These are phyloP conservation scores for Barnettozyma sp. DNA, from an alignment of 805 yeast genomes.

Conservation along the genomic window DNA sequence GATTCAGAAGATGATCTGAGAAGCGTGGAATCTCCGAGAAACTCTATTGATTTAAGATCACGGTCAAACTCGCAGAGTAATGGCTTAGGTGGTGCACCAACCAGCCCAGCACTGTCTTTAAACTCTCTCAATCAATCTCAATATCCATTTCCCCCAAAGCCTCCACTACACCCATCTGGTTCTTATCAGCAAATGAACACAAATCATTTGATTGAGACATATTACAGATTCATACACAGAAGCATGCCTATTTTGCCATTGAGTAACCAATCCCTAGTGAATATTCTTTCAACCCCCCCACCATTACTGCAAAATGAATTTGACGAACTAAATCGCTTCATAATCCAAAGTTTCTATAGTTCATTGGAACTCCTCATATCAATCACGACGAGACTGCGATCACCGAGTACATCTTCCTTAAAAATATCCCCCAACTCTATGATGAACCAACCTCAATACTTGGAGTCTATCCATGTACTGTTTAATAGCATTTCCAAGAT, in stretches of 20 bases:
- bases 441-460: constrained; percentile 3
- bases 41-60: constrained; percentile 18
- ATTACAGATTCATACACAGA: constrained; percentile 39
- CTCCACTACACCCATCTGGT: neutral
- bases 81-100: constrained; percentile 12
- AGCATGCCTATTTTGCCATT: constrained; percentile 33
- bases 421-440: neutral
- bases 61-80: constrained; percentile 16
- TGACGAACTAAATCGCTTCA: constrained; percentile 15
- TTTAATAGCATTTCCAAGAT: constrained; percentile 15
- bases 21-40: constrained; percentile 18
- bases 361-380: constrained; percentile 19
- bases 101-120: constrained; percentile 20
- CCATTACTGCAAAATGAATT: constrained; percentile 15
- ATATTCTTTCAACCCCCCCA: constrained; percentile 16
- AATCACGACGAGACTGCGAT: constrained; percentile 8
- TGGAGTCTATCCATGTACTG: constrained; percentile 12
- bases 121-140: neutral
- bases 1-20: constrained; percentile 25
- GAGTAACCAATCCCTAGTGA: constrained; percentile 22
- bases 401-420: constrained; percentile 2
- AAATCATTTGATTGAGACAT: constrained; percentile 36
- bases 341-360: constrained; percentile 15
- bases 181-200: constrained; percentile 9
- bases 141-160: neutral